phyloP scores from a whole-genome alignment of 2,329 filamentous ascomycete genomes.

The Stagonosporopsis cucurbitacearum region DNA sequence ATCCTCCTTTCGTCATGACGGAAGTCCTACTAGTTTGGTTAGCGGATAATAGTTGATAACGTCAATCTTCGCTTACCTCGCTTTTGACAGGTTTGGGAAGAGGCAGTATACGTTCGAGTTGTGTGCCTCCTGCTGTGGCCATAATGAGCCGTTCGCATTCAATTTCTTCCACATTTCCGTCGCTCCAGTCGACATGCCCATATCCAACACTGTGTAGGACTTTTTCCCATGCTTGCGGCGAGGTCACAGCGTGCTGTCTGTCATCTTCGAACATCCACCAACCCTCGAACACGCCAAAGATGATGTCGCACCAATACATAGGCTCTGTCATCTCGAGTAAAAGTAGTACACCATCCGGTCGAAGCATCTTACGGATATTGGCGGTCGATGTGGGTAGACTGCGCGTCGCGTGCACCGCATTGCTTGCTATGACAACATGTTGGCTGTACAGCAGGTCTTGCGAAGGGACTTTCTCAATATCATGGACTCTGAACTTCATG shows the following conservation, averaged over 20 bases:
- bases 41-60: neutral
- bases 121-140: slow-evolving; percentile 8
- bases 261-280: slow-evolving; percentile 30
- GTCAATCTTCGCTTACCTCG: no score
- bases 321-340: slow-evolving; percentile 24
- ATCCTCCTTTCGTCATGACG: slow-evolving; percentile 1
- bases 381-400: slow-evolving; percentile 7
- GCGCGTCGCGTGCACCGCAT: slow-evolving; percentile 29
- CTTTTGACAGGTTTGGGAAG: neutral
- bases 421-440: slow-evolving; percentile 23
- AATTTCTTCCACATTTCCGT: slow-evolving; percentile 13
- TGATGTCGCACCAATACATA: slow-evolving; percentile 27
- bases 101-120: slow-evolving; percentile 1
- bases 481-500: slow-evolving; percentile 39
- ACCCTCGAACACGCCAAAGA: slow-evolving; percentile 30
- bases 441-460: slow-evolving; percentile 8
- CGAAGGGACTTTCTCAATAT: slow-evolving; percentile 43
- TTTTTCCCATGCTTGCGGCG: slow-evolving; percentile 11
- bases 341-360: slow-evolving; percentile 17
- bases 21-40: slow-evolving; percentile 6
- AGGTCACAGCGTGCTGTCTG: slow-evolving; percentile 13
- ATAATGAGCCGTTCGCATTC: slow-evolving; percentile 10
- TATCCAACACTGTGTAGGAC: slow-evolving; percentile 18
- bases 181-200: slow-evolving; percentile 22
- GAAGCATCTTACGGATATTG: slow-evolving; percentile 20